A percentile compares a stretch with the other conserved stretches of the same genome.
Evolutionary conservation across 306 rosid species (phyloP).

Genomic region (Dalbergia cochinchinensis): DNA sequence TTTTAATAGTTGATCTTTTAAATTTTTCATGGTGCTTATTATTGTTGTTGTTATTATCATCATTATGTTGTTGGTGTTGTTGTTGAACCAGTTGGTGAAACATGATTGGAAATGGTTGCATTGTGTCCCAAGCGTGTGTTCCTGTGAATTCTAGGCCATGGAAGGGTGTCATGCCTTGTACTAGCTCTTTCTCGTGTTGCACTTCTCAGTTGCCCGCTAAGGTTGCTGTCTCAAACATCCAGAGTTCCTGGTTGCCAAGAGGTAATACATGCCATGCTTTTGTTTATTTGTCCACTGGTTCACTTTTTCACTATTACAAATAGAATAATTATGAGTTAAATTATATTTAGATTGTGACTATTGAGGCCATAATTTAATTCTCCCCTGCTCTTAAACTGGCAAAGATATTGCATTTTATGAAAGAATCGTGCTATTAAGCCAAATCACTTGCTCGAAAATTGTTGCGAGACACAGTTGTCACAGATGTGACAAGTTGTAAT

Average conservation of each 20-base stretch:
- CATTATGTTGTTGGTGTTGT: neutral
- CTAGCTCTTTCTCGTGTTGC: conserved; percentile 42
- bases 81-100: conserved; percentile 50
- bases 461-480: too few relatives aligned
- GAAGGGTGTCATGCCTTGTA: conserved; percentile 36
- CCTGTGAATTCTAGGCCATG: conserved; percentile 50
- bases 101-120: conserved; percentile 69
- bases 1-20: neutral
- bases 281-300: conserved; percentile 4
- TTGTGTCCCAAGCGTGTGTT: conserved; percentile 55
- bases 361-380: neutral
- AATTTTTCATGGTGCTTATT: neutral
- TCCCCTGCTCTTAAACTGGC: neutral
- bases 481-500: too few relatives aligned
- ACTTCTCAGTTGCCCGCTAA: conserved; percentile 51
- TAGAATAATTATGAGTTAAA: neutral
- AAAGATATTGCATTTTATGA: neutral
- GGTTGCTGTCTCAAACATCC: conserved; percentile 53
- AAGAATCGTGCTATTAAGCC: too few relatives aligned
- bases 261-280: conserved; percentile 36
- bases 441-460: too few relatives aligned
- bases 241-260: conserved; percentile 48
- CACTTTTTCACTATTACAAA: neutral
- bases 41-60: neutral
- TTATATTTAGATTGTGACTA: neutral